phyloP scores from a whole-genome alignment of 768 basidiomycete species.

The Xerocomellus chrysenteron region DNA sequence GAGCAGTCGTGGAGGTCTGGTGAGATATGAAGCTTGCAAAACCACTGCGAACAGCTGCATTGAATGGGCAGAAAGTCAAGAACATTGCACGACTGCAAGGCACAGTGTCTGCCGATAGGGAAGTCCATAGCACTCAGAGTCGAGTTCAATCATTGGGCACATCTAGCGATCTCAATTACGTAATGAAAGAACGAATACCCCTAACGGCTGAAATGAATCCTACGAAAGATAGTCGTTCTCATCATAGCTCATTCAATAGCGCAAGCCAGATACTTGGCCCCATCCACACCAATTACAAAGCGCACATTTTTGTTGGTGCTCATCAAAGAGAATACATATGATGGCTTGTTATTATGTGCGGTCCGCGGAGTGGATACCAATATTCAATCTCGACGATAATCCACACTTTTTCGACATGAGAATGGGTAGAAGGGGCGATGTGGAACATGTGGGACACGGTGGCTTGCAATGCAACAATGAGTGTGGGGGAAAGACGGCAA shows the following conservation, averaged over 20 bases:
- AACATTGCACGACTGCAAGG: constrained; percentile 54
- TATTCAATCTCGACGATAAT: constrained; percentile 10
- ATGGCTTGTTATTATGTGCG: constrained; percentile 3
- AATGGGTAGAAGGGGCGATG: background rate
- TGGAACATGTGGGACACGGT: background rate
- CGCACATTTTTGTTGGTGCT: background rate
- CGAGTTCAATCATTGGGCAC: background rate
- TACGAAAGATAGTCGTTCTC: no score
- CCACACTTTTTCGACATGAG: constrained; percentile 15
- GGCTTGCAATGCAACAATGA: constrained; percentile 3
- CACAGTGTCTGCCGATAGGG: constrained; percentile 64
- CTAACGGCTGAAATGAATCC: no score
- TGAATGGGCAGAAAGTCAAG: constrained; percentile 78
- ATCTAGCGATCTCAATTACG: background rate
- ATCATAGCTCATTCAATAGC: background rate
- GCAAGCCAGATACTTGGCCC: background rate
- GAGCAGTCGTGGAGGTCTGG: constrained; percentile 62
- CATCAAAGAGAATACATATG: constrained; percentile 12
- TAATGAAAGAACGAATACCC: background rate
- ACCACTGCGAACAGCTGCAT: constrained; percentile 59
- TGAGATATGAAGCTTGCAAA: constrained; percentile 63
- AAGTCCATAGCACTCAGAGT: constrained; percentile 37
- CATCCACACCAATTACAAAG: background rate
- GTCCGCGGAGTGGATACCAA: constrained; percentile 5
- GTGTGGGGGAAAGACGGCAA: background rate